Evolutionary conservation across 495 filamentous ascomycete genomes (phyloP), one percentile per base, ranked within the genome.

Genomic region (Entonaema liquescens): DNA sequence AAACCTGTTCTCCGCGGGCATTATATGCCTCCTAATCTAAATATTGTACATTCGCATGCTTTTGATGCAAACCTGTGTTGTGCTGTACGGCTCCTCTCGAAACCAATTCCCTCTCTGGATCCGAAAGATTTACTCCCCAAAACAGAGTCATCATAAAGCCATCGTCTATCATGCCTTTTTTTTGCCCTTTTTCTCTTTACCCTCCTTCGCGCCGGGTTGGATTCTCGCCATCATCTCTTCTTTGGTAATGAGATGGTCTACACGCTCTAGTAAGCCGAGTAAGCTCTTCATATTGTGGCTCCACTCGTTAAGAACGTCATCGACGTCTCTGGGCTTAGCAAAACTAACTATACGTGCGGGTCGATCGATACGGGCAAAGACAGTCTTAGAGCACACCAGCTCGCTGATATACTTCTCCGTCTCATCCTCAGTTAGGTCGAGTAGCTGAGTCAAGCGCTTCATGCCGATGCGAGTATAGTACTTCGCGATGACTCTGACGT

Each of bases 221-320:
- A 98, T 98, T 56, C 94, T 86, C 36, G 95, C 95, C 95, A 99
- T 99, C 95, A 99, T 99, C 86, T 98, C 96, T 84, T 98, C 96
- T 88, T 98, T 99, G 59, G 95, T 98, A 74, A 99, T 99, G 78
- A 99, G 83, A 82, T 99, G 95, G 80, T 98, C 95, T 68, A 99
- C 95, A 50, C 95, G 86, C 84, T 99, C 95, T 78, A 99, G 76
- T 67, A 96, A 80, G 11, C 94, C 96, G 62, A 99, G 84, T 67
- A 99, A 83, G 77, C 90, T 95, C 91, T 97, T 98, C 96, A 99
- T 97, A 77, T 97, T 95, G 73, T 90, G 92, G 80, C 94, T 97
- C 95, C 95, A 99, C 79, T 98, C 96, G 80, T 98, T 98, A 79
- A 99, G 82, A 58, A 97, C 90, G 79, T 99, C 95, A 79, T 98